phyloP scores from a whole-genome alignment of 1,139 yeast genomes.

The Pichia sp. region DNA sequence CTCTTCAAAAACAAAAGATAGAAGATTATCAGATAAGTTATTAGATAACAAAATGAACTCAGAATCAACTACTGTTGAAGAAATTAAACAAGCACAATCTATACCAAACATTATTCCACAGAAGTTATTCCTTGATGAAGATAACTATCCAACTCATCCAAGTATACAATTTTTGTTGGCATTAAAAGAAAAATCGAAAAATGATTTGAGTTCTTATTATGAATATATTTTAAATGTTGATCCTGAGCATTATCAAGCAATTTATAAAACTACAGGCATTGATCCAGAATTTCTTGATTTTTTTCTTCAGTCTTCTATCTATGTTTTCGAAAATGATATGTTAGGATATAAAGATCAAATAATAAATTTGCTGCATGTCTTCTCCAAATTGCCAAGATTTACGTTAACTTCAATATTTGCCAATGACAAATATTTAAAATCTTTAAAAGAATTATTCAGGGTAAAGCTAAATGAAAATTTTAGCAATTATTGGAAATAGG shows the following conservation, averaged over 20 bases:
- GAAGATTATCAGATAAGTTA: background rate
- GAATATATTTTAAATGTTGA: conserved; percentile 36
- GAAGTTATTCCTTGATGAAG: background rate
- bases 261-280: conserved; percentile 45
- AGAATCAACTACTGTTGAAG: background rate
- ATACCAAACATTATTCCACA: background rate
- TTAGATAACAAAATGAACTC: background rate
- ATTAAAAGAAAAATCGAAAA: conserved; percentile 11
- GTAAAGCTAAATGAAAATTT: conserved; percentile 5
- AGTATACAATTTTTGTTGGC: conserved; percentile 33
- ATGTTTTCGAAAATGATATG: conserved; percentile 10
- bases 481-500: conserved; percentile 7
- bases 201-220: conserved; percentile 28
- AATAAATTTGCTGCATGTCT: conserved; percentile 10
- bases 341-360: conserved; percentile 10
- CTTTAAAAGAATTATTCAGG: conserved; percentile 2
- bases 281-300: conserved; percentile 53
- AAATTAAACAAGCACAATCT: conserved; percentile 6
- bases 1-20: background rate
- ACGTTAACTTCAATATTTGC: conserved; percentile 22
- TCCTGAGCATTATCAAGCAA: conserved; percentile 27
- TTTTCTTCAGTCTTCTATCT: conserved; percentile 40
- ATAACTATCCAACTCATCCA: conserved; percentile 25
- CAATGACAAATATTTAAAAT: conserved; percentile 2
- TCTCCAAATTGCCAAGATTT: conserved; percentile 24